Conservation (phyloP, 2,329 filamentous ascomycete species). For the Colletotrichum trifolii region DNA sequence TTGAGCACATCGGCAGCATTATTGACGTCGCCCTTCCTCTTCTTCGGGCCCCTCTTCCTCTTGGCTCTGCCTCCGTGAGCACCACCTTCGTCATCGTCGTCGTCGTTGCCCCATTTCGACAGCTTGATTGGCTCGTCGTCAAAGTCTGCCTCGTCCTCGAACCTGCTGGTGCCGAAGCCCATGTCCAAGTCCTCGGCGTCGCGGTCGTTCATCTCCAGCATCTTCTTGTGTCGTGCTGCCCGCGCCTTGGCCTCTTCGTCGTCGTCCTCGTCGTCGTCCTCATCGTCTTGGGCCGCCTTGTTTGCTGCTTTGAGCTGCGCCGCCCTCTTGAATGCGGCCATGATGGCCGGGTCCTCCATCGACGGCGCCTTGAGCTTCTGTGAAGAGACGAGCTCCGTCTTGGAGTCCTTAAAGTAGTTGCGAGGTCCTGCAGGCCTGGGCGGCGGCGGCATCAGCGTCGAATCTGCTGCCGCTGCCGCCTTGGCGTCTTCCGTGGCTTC, state of each 20-base stretch:
- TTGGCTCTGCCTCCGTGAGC: constrained; percentile 61
- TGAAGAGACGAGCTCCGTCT: constrained; percentile 64
- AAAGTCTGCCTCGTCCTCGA: constrained; percentile 88
- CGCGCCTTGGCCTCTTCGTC: constrained; percentile 63
- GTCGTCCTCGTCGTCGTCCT: constrained; percentile 52
- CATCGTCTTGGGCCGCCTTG: constrained; percentile 41
- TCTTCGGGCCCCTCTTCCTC: constrained; percentile 78
- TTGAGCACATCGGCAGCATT: constrained; percentile 83
- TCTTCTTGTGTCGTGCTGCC: constrained; percentile 76
- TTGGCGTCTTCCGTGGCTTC: constrained; percentile 36
- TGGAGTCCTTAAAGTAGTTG: constrained; percentile 73
- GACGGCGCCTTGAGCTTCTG: constrained; percentile 63
- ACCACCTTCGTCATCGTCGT: constrained; percentile 63
- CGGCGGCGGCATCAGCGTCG: constrained; percentile 58
- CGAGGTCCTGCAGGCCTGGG: constrained; percentile 55
- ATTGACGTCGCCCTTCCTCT: constrained; percentile 82
- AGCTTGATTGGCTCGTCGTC: constrained; percentile 76
- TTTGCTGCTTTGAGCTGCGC: constrained; percentile 66
- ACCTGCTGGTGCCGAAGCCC: constrained; percentile 89
- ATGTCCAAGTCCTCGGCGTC: constrained; percentile 94
- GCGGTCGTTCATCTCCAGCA: constrained; percentile 78
- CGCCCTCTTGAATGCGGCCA: constrained; percentile 88
- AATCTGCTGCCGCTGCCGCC: constrained; percentile 36
- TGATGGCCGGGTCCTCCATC: constrained; percentile 79
- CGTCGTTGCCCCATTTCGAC: constrained; percentile 69